Base-by-base conservation (phyloP, 805 yeast species). In the Vanderwaltozyma verrucispora region DNA sequence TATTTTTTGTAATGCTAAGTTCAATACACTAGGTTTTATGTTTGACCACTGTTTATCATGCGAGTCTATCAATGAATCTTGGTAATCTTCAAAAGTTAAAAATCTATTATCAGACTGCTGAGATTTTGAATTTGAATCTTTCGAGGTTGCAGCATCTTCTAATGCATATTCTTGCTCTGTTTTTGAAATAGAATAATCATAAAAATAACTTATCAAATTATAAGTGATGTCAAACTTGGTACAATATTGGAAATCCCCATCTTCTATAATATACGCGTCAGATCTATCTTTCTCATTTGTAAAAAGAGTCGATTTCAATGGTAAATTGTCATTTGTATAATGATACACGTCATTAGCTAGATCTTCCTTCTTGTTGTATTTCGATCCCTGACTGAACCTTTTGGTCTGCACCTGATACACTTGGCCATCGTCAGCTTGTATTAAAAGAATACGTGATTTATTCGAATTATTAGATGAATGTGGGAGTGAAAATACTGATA, bases 1-100 rank as follows among this genome's bases (percentile, higher is more conserved):
- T 7, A 71, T 59, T n/a, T 43, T 37, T 0, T 37, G 38, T 23
- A 75, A 42, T 4, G 59, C 43, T 0, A 23, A 21, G 14, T 44
- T 41, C 18, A 66, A 43, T 6, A 46, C 11, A 3, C 41, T 41
- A 5, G 37, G 5, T 1, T 54, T 40, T 2, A 58, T 37, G 12
- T 39, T 20, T 1, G 38, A 30, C 60, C 60, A 58, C 20, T 49
- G 40, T 3, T 24, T 13, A 33, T 59, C 54, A 4, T 60, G 56
- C 1, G 50, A 29, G 6, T 53, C 51, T 7, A 56, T 42, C 6
- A 64, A 44, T 47, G 57, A 49, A 16, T 58, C 62, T 16, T 55
- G 60, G 14, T 44, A 54, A 42, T 49, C 62, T 27, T 54, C 54
- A 39, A 48, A 59, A 23, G 50, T 47, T 29, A 48, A 56, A 58